A percentile compares a stretch with the other conserved stretches of the same genome.
These are phyloP conservation scores for Aspergillus proliferans DNA, from an alignment of 2,329 filamentous ascomycete species.

Conservation along the genomic window DNA sequence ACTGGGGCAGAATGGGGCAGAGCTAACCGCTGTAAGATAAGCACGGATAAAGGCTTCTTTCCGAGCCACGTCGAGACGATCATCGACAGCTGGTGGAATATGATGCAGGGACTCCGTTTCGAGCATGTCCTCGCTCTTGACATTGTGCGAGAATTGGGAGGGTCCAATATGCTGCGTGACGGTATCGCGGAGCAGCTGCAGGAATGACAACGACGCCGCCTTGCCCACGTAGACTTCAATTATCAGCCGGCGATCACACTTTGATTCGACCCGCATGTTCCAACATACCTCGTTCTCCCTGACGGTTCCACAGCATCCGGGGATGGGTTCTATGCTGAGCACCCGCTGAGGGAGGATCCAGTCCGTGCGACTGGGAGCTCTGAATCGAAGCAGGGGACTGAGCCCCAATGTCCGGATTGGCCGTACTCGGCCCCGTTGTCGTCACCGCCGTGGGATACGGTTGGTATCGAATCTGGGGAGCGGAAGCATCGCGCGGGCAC, in stretches of 20 bases:
- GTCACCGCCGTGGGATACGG: neutral
- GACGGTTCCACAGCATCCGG: conserved; percentile 47
- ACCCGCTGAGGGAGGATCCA: conserved; percentile 20
- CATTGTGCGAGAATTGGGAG: conserved; percentile 49
- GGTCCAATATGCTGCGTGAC: conserved; percentile 48
- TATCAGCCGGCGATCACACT: too few species aligned
- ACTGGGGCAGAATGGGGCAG: neutral
- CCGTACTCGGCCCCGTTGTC: neutral
- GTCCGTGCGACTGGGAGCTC: conserved; percentile 1
- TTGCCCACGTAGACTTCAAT: conserved; percentile 25
- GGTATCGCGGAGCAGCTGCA: conserved; percentile 48
- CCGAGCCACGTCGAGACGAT: conserved; percentile 22
- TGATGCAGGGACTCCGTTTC: conserved; percentile 41
- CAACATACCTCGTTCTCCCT: conserved; percentile 46
- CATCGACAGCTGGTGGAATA: conserved; percentile 26
- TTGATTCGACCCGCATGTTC: neutral
- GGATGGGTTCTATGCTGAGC: conserved; percentile 26
- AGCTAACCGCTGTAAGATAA: conserved; percentile 22
- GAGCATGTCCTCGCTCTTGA: conserved; percentile 48
- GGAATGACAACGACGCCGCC: conserved; percentile 45
- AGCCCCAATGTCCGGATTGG: neutral
- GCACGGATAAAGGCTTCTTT: conserved; percentile 29
- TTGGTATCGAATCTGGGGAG: neutral
- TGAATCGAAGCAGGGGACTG: neutral
- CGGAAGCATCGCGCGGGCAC: conserved; percentile 5